Evolutionary conservation across 73 alveolate species (phyloP).

Genomic region (Paramecium sexaurelia): DNA sequence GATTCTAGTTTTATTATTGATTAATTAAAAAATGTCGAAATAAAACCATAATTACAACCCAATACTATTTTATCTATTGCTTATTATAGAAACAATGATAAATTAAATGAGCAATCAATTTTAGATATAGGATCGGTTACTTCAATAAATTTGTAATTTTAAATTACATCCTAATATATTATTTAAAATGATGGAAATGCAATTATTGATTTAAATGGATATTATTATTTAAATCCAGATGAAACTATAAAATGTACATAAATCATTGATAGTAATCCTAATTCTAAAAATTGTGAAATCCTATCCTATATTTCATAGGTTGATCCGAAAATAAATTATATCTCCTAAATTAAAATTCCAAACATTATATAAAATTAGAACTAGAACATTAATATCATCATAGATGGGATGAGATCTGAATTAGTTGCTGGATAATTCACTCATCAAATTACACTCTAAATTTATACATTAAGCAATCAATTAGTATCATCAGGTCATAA

Average conservation of each 20-base stretch:
- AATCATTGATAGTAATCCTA: not conserved
- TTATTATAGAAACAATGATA: not conserved
- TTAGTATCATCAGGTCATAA: not conserved
- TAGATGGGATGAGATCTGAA: conserved; percentile 26
- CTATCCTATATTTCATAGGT: not conserved
- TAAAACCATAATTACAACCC: not conserved
- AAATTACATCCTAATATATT: not conserved
- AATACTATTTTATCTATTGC: not conserved
- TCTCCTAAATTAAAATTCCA: not conserved
- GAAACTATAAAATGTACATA: not conserved
- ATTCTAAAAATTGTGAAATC: not conserved
- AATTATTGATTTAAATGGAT: conserved; percentile 8
- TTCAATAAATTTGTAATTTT: not conserved
- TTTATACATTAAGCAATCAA: conserved; percentile 11
- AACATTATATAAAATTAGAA: not conserved
- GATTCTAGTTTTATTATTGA: not conserved
- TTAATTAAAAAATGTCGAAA: not conserved
- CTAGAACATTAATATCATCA: not conserved
- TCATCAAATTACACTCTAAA: not conserved
- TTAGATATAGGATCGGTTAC: not conserved
- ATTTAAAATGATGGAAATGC: conserved; percentile 52
- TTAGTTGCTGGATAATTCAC: not conserved
- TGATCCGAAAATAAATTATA: not conserved
- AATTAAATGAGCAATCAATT: not conserved
- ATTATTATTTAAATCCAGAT: not conserved